Conservation (phyloP, 108 stramenopile species). For the Phaeodactylum tricornutum region DNA sequence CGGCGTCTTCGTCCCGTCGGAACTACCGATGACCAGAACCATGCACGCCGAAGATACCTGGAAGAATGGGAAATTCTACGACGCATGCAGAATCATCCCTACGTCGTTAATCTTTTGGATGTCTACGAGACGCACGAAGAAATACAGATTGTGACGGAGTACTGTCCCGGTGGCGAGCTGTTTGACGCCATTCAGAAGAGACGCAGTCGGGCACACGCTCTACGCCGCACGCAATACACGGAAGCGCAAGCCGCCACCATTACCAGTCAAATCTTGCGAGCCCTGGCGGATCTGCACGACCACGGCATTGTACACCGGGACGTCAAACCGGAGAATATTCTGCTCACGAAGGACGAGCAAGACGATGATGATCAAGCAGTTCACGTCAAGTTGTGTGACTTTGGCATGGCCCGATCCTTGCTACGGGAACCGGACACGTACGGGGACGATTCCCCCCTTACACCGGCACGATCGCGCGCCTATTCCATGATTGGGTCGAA, state of each 20-base stretch:
- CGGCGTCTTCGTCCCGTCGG: conserved; percentile 27
- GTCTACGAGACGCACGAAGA: conserved; percentile 80
- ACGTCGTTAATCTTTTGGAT: conserved; percentile 67
- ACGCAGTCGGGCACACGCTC: conserved; percentile 6
- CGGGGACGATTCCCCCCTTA: conserved; percentile 34
- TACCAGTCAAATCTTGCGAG: conserved; percentile 54
- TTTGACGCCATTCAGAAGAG: conserved; percentile 64
- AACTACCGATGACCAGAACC: too few relatives aligned
- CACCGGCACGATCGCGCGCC: conserved; percentile 27
- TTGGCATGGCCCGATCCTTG: conserved; percentile 66
- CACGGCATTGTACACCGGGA: conserved; percentile 69
- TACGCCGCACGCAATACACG: conserved; percentile 38
- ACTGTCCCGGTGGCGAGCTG: conserved; percentile 79
- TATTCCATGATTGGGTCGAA: conserved; percentile 49
- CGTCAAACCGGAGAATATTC: conserved; percentile 85
- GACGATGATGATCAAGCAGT: conserved; percentile 33
- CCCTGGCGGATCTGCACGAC: conserved; percentile 48
- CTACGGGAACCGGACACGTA: conserved; percentile 5
- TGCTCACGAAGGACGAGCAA: conserved; percentile 32
- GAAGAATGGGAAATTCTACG: conserved; percentile 77
- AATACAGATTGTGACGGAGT: conserved; percentile 79
- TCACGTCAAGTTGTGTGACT: conserved; percentile 73
- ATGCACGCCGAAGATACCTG: too few relatives aligned
- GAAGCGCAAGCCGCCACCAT: conserved; percentile 67
- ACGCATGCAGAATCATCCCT: conserved; percentile 34